These are phyloP conservation scores for Tolypocladium endophyticum DNA, from an alignment of 2,329 filamentous ascomycete species.

Conservation along the genomic window DNA sequence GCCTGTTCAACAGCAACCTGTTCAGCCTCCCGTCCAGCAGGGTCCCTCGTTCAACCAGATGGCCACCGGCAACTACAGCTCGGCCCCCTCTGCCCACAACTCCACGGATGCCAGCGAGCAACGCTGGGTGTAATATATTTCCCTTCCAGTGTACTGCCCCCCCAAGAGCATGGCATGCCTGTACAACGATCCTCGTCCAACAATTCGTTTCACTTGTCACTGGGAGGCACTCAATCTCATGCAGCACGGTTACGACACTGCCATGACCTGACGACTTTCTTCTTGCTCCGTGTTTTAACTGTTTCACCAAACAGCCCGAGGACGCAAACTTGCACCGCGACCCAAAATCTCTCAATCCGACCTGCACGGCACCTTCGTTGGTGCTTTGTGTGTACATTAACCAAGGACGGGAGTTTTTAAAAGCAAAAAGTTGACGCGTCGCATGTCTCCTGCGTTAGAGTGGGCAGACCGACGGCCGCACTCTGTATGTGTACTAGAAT, in stretches of 20 bases:
- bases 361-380: conserved; percentile 15
- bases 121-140: conserved; percentile 27
- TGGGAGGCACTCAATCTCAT: conserved; percentile 15
- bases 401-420: conserved; percentile 12
- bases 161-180: conserved; percentile 16
- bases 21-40: neutral
- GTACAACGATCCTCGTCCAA: conserved; percentile 19
- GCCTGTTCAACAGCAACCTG: neutral
- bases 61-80: conserved; percentile 14
- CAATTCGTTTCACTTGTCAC: conserved; percentile 11
- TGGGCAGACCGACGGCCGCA: conserved; percentile 8
- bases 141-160: conserved; percentile 11
- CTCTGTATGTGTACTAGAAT: conserved; percentile 24
- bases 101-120: conserved; percentile 20
- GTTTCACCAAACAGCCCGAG: conserved; percentile 8
- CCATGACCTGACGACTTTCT: conserved; percentile 31
- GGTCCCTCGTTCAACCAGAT: conserved; percentile 16
- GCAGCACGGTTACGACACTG: conserved; percentile 24
- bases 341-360: conserved; percentile 11
- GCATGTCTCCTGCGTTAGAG: neutral
- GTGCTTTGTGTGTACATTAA: conserved; percentile 25
- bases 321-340: conserved; percentile 12
- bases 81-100: conserved; percentile 12
- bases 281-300: conserved; percentile 22
- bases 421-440: conserved; percentile 5